These are phyloP conservation scores for Syncephalastrum monosporum DNA, from an alignment of 371 early-diverging fungal species.

Conservation along the genomic window DNA sequence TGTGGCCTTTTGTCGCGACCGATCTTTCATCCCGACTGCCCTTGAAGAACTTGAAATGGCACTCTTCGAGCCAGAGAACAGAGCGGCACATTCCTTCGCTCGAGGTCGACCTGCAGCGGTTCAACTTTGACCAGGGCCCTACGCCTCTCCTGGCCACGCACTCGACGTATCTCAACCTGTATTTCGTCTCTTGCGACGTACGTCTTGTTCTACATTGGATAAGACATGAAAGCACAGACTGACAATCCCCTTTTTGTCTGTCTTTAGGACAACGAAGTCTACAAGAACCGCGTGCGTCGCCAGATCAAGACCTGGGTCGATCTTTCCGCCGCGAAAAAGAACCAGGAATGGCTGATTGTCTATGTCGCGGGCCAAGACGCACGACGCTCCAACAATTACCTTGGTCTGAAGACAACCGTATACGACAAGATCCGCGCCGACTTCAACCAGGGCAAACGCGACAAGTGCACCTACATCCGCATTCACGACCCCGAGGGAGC, in stretches of 20 bases:
- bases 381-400: slow-evolving; percentile 59
- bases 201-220: slow-evolving; percentile 75
- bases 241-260: not conserved
- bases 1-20: slow-evolving; percentile 72
- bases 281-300: slow-evolving; percentile 71
- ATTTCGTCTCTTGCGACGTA: slow-evolving; percentile 83
- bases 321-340: slow-evolving; percentile 70
- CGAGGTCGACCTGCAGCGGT: slow-evolving; percentile 71
- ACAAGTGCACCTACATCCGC: slow-evolving; percentile 64
- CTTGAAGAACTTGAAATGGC: slow-evolving; percentile 79
- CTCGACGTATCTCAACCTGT: slow-evolving; percentile 76
- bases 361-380: slow-evolving; percentile 76
- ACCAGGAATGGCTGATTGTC: slow-evolving; percentile 92
- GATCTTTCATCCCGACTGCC: slow-evolving; percentile 78
- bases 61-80: slow-evolving; percentile 68
- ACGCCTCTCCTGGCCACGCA: slow-evolving; percentile 60
- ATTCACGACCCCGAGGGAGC: slow-evolving; percentile 60
- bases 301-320: slow-evolving; percentile 86
- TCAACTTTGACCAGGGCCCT: slow-evolving; percentile 50
- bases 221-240: slow-evolving; percentile 61
- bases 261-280: slow-evolving; percentile 76
- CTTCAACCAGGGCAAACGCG: slow-evolving; percentile 74
- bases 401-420: slow-evolving; percentile 69
- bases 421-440: slow-evolving; percentile 88
- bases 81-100: slow-evolving; percentile 60